These are phyloP conservation scores for Ciborinia camelliae DNA, from an alignment of 2,329 filamentous ascomycete species.

Conservation along the genomic window DNA sequence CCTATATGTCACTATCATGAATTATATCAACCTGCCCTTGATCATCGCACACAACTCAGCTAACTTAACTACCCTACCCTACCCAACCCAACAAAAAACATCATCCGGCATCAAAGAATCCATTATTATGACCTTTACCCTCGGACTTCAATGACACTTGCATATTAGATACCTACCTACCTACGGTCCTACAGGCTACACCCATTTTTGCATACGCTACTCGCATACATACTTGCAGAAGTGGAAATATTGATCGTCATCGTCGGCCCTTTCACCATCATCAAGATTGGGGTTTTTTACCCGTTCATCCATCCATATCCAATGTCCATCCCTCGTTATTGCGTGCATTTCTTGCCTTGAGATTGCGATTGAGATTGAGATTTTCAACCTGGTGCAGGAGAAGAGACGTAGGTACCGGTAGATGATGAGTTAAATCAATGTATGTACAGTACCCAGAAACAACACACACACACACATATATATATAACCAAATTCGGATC, in stretches of 20 bases:
- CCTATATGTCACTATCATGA: no score
- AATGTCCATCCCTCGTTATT: not conserved
- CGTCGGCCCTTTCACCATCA: slow-evolving; percentile 2
- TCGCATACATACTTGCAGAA: not conserved
- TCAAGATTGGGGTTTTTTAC: not conserved
- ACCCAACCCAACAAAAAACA: no score
- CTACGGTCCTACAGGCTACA: not conserved
- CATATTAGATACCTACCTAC: not conserved
- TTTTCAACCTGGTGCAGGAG: not conserved
- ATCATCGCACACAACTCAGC: no score
- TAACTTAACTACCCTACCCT: no score
- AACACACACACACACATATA: no score
- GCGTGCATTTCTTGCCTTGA: not conserved
- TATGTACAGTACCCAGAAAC: no score
- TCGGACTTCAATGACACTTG: not conserved
- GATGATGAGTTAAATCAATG: no score
- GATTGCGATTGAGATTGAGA: not conserved
- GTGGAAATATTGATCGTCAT: slow-evolving; percentile 9
- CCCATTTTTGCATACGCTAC: not conserved
- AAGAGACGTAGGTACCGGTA: not conserved
- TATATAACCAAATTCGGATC: no score
- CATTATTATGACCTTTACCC: not conserved
- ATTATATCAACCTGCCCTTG: no score
- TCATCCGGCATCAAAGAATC: slow-evolving; percentile 1
- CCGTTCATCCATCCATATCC: no score